phyloP scores from a whole-genome alignment of 169 alveolate species.

The Plasmodium cynomolgi region DNA sequence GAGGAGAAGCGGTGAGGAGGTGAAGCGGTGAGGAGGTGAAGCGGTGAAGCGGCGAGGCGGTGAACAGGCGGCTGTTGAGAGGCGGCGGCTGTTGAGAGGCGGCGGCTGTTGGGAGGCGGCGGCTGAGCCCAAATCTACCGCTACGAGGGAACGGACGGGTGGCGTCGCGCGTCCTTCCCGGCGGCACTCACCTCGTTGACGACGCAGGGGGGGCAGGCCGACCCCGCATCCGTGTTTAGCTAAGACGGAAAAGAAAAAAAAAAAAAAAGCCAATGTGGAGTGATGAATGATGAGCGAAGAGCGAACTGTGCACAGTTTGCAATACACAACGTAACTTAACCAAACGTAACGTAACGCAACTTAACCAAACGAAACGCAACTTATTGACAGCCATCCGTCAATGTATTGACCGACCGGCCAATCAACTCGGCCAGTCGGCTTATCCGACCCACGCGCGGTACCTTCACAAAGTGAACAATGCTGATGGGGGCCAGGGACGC shows the following conservation, averaged over 20 bases:
- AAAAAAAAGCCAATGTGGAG: not conserved
- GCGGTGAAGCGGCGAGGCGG: no score
- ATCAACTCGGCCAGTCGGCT: not conserved
- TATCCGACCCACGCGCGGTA: not conserved
- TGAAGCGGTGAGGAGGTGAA: no score
- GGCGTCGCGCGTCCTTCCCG: not conserved
- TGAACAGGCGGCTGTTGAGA: no score
- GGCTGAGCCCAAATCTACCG: not conserved
- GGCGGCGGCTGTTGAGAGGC: no score
- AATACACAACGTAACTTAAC: not conserved
- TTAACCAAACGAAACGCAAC: not conserved
- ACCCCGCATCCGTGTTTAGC: conserved; percentile 48
- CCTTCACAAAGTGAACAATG: conserved; percentile 80
- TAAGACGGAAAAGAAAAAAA: not conserved
- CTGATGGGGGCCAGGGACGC: conserved; percentile 81
- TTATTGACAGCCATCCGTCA: not conserved
- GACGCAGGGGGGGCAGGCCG: conserved; percentile 33
- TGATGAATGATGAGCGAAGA: not conserved
- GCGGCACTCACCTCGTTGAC: conserved; percentile 53
- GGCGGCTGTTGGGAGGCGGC: no score
- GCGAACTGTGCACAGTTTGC: not conserved
- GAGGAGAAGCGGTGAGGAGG: no score
- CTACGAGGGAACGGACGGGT: not conserved
- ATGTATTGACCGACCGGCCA: not conserved
- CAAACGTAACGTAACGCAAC: no score